Conservation (phyloP, 768 basidiomycete species). For the Asterophora lycoperdoides region DNA sequence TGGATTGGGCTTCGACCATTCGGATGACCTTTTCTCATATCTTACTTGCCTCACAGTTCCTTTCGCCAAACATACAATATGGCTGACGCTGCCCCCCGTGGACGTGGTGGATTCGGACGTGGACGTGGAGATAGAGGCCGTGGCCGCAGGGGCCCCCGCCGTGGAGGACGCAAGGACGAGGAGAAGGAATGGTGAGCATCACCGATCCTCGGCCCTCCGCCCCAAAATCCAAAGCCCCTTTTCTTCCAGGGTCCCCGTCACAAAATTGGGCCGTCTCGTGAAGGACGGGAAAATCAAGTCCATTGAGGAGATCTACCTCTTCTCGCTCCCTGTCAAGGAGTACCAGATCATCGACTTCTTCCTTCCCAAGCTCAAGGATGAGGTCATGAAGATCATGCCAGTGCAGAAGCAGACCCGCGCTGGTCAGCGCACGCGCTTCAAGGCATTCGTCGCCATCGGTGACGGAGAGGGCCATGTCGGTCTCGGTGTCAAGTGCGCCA, state of each 20-base stretch:
- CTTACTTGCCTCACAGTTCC: too few relatives aligned
- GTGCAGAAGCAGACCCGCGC: conserved; percentile 99
- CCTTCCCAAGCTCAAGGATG: conserved; percentile 98
- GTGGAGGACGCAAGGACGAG: conserved; percentile 98
- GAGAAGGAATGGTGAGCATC: conserved; percentile 95
- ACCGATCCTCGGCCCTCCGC: background rate
- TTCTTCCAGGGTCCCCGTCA: conserved; percentile 84
- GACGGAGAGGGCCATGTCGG: conserved; percentile 99
- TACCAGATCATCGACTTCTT: conserved; percentile 99
- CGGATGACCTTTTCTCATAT: too few relatives aligned
- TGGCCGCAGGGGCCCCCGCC: conserved; percentile 85
- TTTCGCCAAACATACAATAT: conserved; percentile 35
- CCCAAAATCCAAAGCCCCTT: conserved; percentile 4
- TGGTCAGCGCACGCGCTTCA: conserved; percentile 84
- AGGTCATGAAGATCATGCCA: conserved; percentile 99
- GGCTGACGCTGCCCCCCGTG: conserved; percentile 70
- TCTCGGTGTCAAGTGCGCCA: conserved; percentile 99
- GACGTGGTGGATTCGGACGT: conserved; percentile 76
- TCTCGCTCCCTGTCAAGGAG: conserved; percentile 99
- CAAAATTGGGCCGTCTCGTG: conserved; percentile 97
- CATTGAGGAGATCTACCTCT: conserved; percentile 99
- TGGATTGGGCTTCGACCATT: conserved; percentile 40
- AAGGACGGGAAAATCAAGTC: conserved; percentile 99
- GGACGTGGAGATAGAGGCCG: conserved; percentile 91
- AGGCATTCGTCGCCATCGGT: conserved; percentile 99